A percentile compares a stretch with the other conserved stretches of the same genome.
Conservation (phyloP, 345 rosid genomes). For the Gossypium mustelinum region DNA sequence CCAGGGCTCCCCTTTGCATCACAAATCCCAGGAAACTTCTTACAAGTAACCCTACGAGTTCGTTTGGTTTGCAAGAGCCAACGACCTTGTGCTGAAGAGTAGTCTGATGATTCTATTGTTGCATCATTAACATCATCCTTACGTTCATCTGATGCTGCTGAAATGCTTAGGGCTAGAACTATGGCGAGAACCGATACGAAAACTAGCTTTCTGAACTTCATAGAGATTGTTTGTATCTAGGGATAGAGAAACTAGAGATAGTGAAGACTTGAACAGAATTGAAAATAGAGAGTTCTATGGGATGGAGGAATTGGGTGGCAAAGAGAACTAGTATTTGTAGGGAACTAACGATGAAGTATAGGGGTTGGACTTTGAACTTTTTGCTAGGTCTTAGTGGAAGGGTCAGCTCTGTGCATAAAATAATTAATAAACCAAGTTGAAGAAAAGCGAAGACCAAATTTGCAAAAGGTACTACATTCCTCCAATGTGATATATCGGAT, state of each 20-base stretch:
- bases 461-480: too few relatives aligned
- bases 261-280: background rate
- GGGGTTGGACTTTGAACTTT: background rate
- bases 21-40: slow-evolving; percentile 8
- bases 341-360: background rate
- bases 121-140: background rate
- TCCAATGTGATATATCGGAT: background rate
- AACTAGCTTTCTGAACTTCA: background rate
- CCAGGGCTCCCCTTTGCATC: slow-evolving; percentile 6
- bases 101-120: background rate
- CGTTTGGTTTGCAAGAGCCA: background rate
- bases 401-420: background rate
- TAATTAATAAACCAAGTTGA: background rate
- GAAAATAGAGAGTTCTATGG: background rate
- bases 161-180: slow-evolving; percentile 3
- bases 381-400: background rate
- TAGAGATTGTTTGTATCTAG: background rate
- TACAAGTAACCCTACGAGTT: background rate
- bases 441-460: background rate
- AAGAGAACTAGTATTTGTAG: slow-evolving; percentile 9
- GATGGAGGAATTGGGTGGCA: background rate
- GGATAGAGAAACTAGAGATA: background rate
- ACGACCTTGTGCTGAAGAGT: background rate
- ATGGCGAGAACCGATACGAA: background rate
- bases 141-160: background rate